phyloP scores from a whole-genome alignment of 1,284 basidiomycete species.

The Trichosporon faecale region DNA sequence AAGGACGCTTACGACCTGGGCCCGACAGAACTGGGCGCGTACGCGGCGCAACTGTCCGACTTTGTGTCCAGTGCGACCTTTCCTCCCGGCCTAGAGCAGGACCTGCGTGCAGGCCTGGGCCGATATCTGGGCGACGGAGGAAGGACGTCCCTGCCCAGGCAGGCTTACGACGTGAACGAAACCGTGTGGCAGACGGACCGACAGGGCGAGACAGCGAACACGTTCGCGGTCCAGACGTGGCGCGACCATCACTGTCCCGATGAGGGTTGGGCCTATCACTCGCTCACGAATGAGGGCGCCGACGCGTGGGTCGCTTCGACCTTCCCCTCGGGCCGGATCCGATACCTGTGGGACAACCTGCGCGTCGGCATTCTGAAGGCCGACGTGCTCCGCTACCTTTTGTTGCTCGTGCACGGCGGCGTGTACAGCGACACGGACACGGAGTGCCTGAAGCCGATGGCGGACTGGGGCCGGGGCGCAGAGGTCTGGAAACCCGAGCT shows the following conservation, averaged over 20 bases:
- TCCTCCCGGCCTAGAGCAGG: conserved; percentile 17
- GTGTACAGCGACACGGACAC: conserved; percentile 54
- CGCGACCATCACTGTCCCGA: conserved; percentile 27
- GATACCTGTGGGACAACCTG: conserved; percentile 42
- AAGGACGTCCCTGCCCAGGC: neutral
- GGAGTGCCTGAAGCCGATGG: conserved; percentile 38
- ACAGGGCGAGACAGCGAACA: conserved; percentile 20
- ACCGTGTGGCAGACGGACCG: conserved; percentile 52
- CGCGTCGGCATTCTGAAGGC: conserved; percentile 46
- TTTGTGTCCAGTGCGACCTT: conserved; percentile 30
- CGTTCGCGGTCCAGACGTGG: conserved; percentile 38
- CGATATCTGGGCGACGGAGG: conserved; percentile 16
- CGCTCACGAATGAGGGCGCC: conserved; percentile 36
- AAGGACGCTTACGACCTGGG: conserved; percentile 41
- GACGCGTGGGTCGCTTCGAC: neutral
- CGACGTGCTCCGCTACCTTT: conserved; percentile 49
- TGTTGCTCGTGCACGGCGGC: conserved; percentile 47
- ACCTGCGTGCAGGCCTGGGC: conserved; percentile 25
- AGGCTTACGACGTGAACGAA: conserved; percentile 27
- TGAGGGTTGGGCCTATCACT: conserved; percentile 45
- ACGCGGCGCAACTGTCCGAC: conserved; percentile 28
- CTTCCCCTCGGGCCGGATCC: conserved; percentile 21
- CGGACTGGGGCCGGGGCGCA: conserved; percentile 40
- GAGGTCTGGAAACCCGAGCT: conserved; percentile 29
- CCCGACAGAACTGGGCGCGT: conserved; percentile 21